Conservation (phyloP, 352 stramenopile species). For the Phytophthora boehmeriae region DNA sequence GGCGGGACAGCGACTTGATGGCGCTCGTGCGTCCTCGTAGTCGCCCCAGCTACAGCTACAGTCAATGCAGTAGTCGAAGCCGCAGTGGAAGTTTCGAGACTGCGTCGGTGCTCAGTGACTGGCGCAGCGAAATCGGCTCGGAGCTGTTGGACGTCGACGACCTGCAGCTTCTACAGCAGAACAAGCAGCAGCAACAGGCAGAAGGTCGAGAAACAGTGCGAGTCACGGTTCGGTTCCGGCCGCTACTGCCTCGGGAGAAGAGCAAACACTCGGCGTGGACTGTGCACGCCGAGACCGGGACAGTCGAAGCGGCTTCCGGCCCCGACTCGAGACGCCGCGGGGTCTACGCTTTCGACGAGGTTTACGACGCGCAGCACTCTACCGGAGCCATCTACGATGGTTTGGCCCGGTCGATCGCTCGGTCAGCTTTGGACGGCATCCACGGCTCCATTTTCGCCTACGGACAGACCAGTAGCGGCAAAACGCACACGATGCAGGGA, state of each 20-base stretch:
- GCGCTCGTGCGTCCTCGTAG: slow-evolving; percentile 13
- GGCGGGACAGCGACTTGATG: slow-evolving; percentile 37
- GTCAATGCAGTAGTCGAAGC: slow-evolving; percentile 39
- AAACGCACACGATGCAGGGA: slow-evolving; percentile 83
- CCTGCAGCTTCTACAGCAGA: slow-evolving; percentile 31
- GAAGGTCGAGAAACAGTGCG: slow-evolving; percentile 39
- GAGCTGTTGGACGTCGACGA: slow-evolving; percentile 44
- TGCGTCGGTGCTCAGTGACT: slow-evolving; percentile 25
- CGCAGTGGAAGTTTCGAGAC: slow-evolving; percentile 41
- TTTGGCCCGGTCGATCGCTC: slow-evolving; percentile 62
- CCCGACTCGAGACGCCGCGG: slow-evolving; percentile 25
- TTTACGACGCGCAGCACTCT: slow-evolving; percentile 51
- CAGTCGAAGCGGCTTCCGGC: slow-evolving; percentile 32
- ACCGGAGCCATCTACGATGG: slow-evolving; percentile 71
- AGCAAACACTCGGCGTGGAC: slow-evolving; percentile 32
- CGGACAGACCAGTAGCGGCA: slow-evolving; percentile 84
- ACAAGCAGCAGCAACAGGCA: slow-evolving; percentile 8
- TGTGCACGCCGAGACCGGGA: slow-evolving; percentile 39
- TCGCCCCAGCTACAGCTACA: slow-evolving; percentile 37
- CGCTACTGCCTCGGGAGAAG: slow-evolving; percentile 41
- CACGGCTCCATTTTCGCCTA: slow-evolving; percentile 88
- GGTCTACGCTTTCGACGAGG: slow-evolving; percentile 60
- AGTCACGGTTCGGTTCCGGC: slow-evolving; percentile 47
- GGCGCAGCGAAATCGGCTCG: slow-evolving; percentile 28
- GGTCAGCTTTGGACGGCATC: slow-evolving; percentile 71